These are phyloP conservation scores for Fusarium oligoseptatum DNA, from an alignment of 2,329 filamentous ascomycete genomes.

Conservation along the genomic window DNA sequence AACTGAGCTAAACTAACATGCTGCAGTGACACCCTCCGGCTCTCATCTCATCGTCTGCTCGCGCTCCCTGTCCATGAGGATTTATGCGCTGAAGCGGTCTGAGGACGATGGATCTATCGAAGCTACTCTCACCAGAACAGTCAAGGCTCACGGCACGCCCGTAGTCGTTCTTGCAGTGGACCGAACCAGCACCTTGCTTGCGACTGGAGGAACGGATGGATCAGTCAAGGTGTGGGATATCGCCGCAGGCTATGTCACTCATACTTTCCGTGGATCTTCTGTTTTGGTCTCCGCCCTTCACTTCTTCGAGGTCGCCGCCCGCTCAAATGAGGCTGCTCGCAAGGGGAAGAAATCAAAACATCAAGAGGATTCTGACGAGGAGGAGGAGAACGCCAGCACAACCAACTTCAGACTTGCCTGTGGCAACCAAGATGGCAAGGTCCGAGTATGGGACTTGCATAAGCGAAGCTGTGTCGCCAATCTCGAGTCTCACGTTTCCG, in stretches of 20 bases:
- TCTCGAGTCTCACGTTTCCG: conserved; percentile 92
- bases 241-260: conserved; percentile 87
- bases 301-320: conserved; percentile 83
- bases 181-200: conserved; percentile 87
- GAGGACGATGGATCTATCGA: conserved; percentile 70
- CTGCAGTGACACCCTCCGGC: conserved; percentile 83
- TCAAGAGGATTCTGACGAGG: conserved; percentile 55
- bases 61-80: conserved; percentile 94
- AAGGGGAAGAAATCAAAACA: conserved; percentile 54
- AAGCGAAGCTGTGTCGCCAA: conserved; percentile 82
- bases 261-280: conserved; percentile 94
- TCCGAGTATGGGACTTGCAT: conserved; percentile 91
- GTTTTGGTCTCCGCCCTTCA: conserved; percentile 90
- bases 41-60: conserved; percentile 93
- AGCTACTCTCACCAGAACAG: conserved; percentile 77
- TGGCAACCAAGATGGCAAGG: conserved; percentile 93
- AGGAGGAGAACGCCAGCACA: conserved; percentile 58
- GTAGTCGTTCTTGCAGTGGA: conserved; percentile 90
- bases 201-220: conserved; percentile 93
- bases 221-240: conserved; percentile 98
- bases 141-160: conserved; percentile 92
- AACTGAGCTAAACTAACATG: conserved; percentile 27
- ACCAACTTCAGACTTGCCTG: conserved; percentile 84
- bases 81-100: conserved; percentile 79
- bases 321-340: conserved; percentile 48